Evolutionary conservation across 805 yeast species (phyloP).

Genomic region (Candida peoriensis): DNA sequence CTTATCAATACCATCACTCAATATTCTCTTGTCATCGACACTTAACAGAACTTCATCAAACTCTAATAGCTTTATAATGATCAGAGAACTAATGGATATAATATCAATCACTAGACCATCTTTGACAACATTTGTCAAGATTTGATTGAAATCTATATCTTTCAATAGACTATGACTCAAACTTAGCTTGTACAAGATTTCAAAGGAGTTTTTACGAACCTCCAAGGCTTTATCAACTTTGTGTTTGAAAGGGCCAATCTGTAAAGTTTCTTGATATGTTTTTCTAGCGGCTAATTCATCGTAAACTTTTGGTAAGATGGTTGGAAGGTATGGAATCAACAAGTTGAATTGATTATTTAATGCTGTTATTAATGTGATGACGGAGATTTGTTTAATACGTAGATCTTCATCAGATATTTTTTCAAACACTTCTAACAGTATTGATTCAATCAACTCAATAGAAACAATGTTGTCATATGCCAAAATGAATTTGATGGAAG

Average conservation of each 20-base stretch:
- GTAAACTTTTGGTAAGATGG: conserved; percentile 45
- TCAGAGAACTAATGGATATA: conserved; percentile 22
- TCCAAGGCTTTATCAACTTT: conserved; percentile 74
- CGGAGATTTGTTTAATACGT: conserved; percentile 54
- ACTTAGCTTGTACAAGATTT: conserved; percentile 52
- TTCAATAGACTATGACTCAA: conserved; percentile 18
- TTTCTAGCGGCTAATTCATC: conserved; percentile 50
- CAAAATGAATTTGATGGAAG: conserved; percentile 33
- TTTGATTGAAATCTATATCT: conserved; percentile 28
- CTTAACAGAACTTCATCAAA: conserved; percentile 22
- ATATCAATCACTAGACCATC: conserved; percentile 35
- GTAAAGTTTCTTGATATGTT: conserved; percentile 57
- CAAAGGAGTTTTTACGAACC: conserved; percentile 67
- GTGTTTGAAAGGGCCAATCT: conserved; percentile 86
- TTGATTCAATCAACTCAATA: conserved; percentile 19
- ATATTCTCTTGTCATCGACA: conserved; percentile 12
- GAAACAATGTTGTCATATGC: conserved; percentile 26
- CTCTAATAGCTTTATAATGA: conserved; percentile 22
- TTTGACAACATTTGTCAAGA: conserved; percentile 30
- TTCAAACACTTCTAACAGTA: conserved; percentile 18
- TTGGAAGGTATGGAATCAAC: conserved; percentile 40
- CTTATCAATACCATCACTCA: conserved; percentile 24
- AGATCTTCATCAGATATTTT: conserved; percentile 35
- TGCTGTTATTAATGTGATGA: conserved; percentile 54
- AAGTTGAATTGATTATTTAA: conserved; percentile 49